Evolutionary conservation across 306 rosid genomes (phyloP).

Genomic region (Acacia melanoxylon): DNA sequence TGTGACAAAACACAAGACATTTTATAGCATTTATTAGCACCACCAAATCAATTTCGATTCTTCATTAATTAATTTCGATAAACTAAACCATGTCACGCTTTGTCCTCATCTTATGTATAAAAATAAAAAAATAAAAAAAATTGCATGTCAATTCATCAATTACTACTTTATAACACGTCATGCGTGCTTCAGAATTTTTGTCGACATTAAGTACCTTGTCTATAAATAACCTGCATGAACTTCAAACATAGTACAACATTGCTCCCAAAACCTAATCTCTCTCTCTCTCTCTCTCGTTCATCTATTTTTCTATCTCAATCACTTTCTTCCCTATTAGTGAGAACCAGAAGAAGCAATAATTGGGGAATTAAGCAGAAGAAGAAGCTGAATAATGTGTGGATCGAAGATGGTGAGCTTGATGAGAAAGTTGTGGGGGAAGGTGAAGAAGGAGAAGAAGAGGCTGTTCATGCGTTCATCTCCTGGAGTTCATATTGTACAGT

Average conservation of each 20-base stretch:
- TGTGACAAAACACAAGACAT: neutral
- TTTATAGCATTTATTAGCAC: neutral
- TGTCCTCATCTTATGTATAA: neutral
- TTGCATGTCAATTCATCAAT: neutral
- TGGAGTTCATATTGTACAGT: conserved; percentile 40
- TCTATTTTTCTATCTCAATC: neutral
- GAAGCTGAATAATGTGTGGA: neutral
- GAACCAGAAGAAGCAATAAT: neutral
- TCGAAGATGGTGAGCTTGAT: conserved; percentile 44
- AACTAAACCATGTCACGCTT: neutral
- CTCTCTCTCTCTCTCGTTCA: neutral
- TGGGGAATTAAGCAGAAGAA: too few species aligned
- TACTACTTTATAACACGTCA: neutral
- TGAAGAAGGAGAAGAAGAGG: conserved; percentile 54
- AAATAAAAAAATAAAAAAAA: too few species aligned
- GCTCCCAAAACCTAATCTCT: neutral
- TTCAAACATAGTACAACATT: neutral
- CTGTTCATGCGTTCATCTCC: conserved; percentile 30
- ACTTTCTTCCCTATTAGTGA: neutral
- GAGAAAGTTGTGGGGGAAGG: conserved; percentile 53
- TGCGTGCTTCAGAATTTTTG: neutral
- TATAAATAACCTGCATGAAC: neutral
- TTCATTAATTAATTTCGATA: neutral
- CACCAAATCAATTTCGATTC: neutral
- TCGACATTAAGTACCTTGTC: neutral